Base-by-base conservation (phyloP, 106 monocot species). In the Dioscorea alata region DNA sequence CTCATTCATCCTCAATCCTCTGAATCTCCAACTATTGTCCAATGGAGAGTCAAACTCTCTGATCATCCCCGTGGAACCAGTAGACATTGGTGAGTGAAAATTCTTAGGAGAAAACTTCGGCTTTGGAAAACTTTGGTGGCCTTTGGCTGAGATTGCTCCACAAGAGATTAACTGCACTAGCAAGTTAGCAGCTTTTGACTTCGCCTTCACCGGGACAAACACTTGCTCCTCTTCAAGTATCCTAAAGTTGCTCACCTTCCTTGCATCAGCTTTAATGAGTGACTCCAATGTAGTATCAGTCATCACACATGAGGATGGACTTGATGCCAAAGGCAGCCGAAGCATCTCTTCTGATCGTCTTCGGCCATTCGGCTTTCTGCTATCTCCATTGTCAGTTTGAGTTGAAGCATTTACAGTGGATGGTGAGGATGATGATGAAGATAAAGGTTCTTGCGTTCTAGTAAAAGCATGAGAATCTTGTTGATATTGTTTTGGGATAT, bases 121-220 rank as follows among this genome's bases (percentile, higher is more conserved):
- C 54, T 76, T 82, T 59, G 73, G 74, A 23, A 66, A 65, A 48
- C 74, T 54, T 16, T 62, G 60, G 33, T 65, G 59, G 56, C 74
- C 78, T 74, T 82, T 82, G 16, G 78, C 78, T 7, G 74, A 70
- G 60, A 82, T 69, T 0, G 78, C 78, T 21, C 82, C 78, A 20
- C 82, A 82, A 19, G 78, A 71, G 33, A 82, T 74, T 50, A 82
- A 70, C 70, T 78, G 77, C 74, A 82, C 61, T 16, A 82, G 59
- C 15, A 82, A 70, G 63, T 78, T 65, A 4, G 77, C 59, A 13
- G 78, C 82, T 70, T 77, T 78, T 50, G 70, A 33, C 66, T 73
- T 82, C 33, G 23, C 66, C n/a, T 65, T 69, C 17, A 52, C 60
- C 13, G 69, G 77, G 32, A 48, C 28, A 6, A 74, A 42, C 13